These are phyloP conservation scores for Boletus tomentosulus DNA, from an alignment of 768 basidiomycete species.

Conservation along the genomic window DNA sequence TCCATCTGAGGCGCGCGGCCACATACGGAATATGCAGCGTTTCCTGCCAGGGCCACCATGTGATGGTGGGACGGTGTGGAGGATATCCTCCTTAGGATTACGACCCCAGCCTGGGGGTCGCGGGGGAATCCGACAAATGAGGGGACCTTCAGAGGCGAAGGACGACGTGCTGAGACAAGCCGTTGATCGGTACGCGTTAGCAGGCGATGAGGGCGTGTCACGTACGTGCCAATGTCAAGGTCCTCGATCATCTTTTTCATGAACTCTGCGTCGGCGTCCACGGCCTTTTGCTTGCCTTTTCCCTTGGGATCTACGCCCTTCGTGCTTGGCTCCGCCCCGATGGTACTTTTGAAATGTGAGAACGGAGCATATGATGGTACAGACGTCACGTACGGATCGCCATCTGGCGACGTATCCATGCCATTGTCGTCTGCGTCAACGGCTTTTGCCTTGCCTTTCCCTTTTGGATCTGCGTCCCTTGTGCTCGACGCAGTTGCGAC, in stretches of 20 bases:
- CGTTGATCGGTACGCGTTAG: neutral
- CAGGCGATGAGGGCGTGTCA: neutral
- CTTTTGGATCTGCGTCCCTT: neutral
- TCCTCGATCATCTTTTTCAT: neutral
- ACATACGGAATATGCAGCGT: constrained; percentile 20
- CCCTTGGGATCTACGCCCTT: neutral
- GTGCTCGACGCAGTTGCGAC: neutral
- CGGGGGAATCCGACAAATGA: neutral
- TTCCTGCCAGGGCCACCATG: neutral
- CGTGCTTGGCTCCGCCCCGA: neutral
- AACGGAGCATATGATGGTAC: neutral
- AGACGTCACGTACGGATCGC: neutral
- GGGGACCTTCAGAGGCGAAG: neutral
- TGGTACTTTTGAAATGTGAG: neutral
- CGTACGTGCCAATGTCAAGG: neutral
- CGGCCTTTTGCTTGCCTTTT: neutral
- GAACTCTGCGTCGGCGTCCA: neutral
- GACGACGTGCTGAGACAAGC: neutral
- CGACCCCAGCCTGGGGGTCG: constrained; percentile 9
- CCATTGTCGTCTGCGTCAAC: neutral
- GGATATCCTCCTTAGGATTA: neutral
- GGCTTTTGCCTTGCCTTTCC: neutral
- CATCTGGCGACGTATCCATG: neutral
- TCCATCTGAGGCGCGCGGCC: constrained; percentile 26
- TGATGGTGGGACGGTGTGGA: constrained; percentile 2